phyloP scores from a whole-genome alignment of 129 eudicot species.

The Dittrichia graveolens region DNA sequence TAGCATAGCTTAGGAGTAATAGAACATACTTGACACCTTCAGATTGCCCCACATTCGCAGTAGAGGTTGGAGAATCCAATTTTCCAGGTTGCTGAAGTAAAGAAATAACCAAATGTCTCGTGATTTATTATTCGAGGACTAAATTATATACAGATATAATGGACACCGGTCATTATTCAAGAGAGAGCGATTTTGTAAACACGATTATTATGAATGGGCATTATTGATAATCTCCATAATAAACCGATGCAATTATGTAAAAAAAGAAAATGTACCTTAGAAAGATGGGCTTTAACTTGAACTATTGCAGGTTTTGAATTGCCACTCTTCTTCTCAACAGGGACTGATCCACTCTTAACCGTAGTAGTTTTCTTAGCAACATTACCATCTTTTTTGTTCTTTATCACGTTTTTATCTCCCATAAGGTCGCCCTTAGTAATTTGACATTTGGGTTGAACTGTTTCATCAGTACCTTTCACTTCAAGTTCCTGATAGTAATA shows the following conservation, averaged over 20 bases:
- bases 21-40: conserved; percentile 64
- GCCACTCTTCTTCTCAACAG: conserved; percentile 46
- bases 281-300: conserved; percentile 36
- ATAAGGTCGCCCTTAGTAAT: conserved; percentile 37
- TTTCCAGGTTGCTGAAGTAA: conserved; percentile 47
- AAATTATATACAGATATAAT: background rate
- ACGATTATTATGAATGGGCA: background rate
- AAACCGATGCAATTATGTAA: background rate
- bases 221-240: background rate
- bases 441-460: conserved; percentile 39
- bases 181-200: background rate
- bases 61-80: conserved; percentile 41
- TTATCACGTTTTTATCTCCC: conserved; percentile 40
- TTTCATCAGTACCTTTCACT: conserved; percentile 32
- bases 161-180: background rate
- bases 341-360: conserved; percentile 48
- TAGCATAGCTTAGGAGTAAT: conserved; percentile 19
- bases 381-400: conserved; percentile 45
- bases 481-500: conserved; percentile 55
- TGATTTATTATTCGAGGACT: background rate
- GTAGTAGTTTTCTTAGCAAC: conserved; percentile 33
- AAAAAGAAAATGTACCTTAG: conserved; percentile 42
- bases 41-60: conserved; percentile 37
- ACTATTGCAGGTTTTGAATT: conserved; percentile 44
- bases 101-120: conserved; percentile 16